These are phyloP conservation scores for Ceratorhiza oryzae-sativae DNA, from an alignment of 1,284 basidiomycete species.

Conservation along the genomic window DNA sequence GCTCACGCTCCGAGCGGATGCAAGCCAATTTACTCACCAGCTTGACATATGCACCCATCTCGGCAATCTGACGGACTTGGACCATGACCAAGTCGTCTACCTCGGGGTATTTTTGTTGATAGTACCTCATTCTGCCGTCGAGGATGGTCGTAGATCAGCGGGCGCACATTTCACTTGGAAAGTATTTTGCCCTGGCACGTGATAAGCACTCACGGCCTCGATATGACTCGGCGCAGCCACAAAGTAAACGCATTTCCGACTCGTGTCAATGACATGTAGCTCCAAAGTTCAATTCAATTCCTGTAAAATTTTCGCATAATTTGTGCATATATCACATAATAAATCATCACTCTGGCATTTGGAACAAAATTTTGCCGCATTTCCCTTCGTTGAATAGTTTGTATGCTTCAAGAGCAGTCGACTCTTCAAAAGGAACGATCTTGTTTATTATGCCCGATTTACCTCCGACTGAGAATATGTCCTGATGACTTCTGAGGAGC, in stretches of 20 bases:
- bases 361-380: slow-evolving; percentile 74
- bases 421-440: slow-evolving; percentile 64
- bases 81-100: slow-evolving; percentile 99
- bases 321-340: neutral
- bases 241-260: no score
- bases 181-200: slow-evolving; percentile 16
- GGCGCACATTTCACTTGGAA: slow-evolving; percentile 31
- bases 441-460: slow-evolving; percentile 67
- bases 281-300: no score
- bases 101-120: slow-evolving; percentile 81
- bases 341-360: slow-evolving; percentile 11
- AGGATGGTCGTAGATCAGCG: slow-evolving; percentile 2
- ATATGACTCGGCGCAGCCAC: neutral
- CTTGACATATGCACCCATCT: slow-evolving; percentile 99
- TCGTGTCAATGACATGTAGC: no score
- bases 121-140: slow-evolving; percentile 70
- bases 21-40: slow-evolving; percentile 68
- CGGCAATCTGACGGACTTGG: slow-evolving; percentile 97
- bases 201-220: neutral
- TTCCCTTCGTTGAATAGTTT: slow-evolving; percentile 70
- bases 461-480: slow-evolving; percentile 68
- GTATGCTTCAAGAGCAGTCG: slow-evolving; percentile 57
- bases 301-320: neutral
- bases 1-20: slow-evolving; percentile 5
- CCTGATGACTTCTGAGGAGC: slow-evolving; percentile 71